phyloP scores from a whole-genome alignment of 2,329 filamentous ascomycete species.

The Trichoderma breve region DNA sequence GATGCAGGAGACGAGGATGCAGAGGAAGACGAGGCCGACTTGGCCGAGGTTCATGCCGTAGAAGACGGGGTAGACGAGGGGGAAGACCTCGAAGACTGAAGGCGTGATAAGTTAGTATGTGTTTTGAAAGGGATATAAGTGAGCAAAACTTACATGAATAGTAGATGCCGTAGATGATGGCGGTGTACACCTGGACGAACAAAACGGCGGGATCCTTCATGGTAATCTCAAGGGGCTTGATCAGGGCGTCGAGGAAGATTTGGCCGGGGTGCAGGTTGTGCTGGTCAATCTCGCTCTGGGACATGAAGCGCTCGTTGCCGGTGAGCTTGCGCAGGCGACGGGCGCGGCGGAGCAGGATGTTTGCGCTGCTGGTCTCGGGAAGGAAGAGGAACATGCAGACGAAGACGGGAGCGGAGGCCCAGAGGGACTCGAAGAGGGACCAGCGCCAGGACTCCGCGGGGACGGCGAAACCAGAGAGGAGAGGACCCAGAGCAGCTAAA shows the following conservation, averaged over 20 bases:
- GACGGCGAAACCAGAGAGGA: slow-evolving; percentile 60
- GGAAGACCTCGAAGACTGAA: slow-evolving; percentile 61
- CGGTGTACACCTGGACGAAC: slow-evolving; percentile 61
- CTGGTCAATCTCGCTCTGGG: slow-evolving; percentile 64
- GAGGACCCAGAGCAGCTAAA: slow-evolving; percentile 56
- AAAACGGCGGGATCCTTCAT: slow-evolving; percentile 61
- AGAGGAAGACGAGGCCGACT: slow-evolving; percentile 60
- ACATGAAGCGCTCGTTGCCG: slow-evolving; percentile 54
- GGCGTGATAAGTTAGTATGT: slow-evolving; percentile 17
- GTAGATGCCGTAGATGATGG: slow-evolving; percentile 61
- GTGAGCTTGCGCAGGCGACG: slow-evolving; percentile 60
- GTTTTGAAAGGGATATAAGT: background rate
- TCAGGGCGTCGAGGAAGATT: slow-evolving; percentile 54
- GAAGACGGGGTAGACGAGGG: slow-evolving; percentile 57
- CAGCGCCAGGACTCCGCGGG: slow-evolving; percentile 60
- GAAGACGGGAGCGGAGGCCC: slow-evolving; percentile 58
- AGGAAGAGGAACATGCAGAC: slow-evolving; percentile 61
- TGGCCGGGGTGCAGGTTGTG: slow-evolving; percentile 47
- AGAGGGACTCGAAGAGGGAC: slow-evolving; percentile 63
- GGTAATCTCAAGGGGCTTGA: slow-evolving; percentile 60
- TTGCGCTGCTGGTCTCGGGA: slow-evolving; percentile 60
- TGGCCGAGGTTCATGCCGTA: slow-evolving; percentile 60
- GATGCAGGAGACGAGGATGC: slow-evolving; percentile 56
- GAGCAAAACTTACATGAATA: slow-evolving; percentile 46
- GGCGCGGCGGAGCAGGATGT: slow-evolving; percentile 61